Conservation (phyloP, 129 eudicot genomes). For the Escallonia rubra region DNA sequence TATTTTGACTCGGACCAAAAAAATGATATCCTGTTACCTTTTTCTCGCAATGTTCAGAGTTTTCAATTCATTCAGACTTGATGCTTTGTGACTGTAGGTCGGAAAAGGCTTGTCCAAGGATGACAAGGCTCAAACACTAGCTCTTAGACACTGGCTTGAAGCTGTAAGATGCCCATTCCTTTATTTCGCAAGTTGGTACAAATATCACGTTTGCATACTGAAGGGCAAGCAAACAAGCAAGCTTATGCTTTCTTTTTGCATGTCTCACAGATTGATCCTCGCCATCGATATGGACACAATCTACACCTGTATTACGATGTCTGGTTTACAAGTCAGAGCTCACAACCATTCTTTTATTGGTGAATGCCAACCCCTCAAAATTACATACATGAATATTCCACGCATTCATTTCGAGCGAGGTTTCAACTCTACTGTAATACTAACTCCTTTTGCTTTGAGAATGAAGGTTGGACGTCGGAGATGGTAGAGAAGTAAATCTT, state of each 20-base stretch:
- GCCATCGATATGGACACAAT: slow-evolving; percentile 85
- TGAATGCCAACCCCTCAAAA: slow-evolving; percentile 9
- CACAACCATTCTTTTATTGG: slow-evolving; percentile 82
- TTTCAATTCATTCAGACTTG: not conserved
- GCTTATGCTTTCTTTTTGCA: not conserved
- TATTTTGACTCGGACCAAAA: not conserved
- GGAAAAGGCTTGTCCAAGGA: slow-evolving; percentile 82
- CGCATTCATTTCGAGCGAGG: not conserved
- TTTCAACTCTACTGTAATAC: not conserved
- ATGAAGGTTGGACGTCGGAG: slow-evolving; percentile 90
- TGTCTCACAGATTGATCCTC: slow-evolving; percentile 62
- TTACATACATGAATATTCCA: not conserved
- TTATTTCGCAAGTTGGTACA: not conserved
- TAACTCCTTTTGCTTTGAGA: not conserved
- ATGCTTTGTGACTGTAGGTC: slow-evolving; percentile 37
- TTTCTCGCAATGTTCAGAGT: slow-evolving; percentile 1
- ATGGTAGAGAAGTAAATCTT: slow-evolving; percentile 70
- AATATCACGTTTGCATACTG: not conserved
- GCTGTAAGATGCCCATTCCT: slow-evolving; percentile 35
- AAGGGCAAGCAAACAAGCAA: not conserved
- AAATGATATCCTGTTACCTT: slow-evolving; percentile 7
- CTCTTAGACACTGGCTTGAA: slow-evolving; percentile 90
- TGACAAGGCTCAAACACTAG: slow-evolving; percentile 71
- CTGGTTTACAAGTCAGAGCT: slow-evolving; percentile 64
- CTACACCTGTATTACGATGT: slow-evolving; percentile 60